Evolutionary conservation across 495 filamentous ascomycete genomes (phyloP).

Genomic region (Annulohypoxylon bovei): DNA sequence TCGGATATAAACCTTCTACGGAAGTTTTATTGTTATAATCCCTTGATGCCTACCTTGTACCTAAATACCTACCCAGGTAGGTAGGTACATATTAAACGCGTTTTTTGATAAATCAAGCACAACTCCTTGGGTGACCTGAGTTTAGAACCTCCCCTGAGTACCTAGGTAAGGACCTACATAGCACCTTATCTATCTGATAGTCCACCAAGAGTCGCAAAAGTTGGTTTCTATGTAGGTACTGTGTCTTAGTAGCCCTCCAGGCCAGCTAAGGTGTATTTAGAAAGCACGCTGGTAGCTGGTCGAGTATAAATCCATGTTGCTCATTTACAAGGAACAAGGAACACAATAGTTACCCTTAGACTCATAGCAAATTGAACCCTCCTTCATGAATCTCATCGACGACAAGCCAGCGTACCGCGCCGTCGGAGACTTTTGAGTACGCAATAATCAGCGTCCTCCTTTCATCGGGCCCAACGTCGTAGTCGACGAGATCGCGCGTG

Average conservation of each 20-base stretch:
- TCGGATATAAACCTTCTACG: no score
- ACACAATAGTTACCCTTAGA: neutral
- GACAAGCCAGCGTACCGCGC: constrained; percentile 17
- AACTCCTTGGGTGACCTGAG: no score
- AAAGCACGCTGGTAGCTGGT: neutral
- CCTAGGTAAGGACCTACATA: no score
- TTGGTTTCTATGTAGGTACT: no score
- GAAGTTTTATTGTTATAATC: no score
- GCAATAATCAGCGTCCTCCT: constrained; percentile 15
- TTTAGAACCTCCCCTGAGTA: no score
- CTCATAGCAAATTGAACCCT: neutral
- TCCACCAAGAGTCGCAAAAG: no score
- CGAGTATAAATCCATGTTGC: neutral
- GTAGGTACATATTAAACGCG: neutral
- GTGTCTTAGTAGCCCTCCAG: no score
- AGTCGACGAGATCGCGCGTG: neutral
- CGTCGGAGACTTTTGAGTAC: constrained; percentile 11
- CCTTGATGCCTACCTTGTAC: no score
- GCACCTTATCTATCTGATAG: no score
- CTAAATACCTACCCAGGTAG: neutral
- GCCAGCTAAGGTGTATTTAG: no score
- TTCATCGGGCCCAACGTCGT: neutral
- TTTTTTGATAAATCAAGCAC: no score
- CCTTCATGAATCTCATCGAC: constrained; percentile 15
- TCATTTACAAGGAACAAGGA: neutral